These are phyloP conservation scores for Rhodosporidiobolus odoratus DNA, from an alignment of 768 basidiomycete genomes.

Conservation along the genomic window DNA sequence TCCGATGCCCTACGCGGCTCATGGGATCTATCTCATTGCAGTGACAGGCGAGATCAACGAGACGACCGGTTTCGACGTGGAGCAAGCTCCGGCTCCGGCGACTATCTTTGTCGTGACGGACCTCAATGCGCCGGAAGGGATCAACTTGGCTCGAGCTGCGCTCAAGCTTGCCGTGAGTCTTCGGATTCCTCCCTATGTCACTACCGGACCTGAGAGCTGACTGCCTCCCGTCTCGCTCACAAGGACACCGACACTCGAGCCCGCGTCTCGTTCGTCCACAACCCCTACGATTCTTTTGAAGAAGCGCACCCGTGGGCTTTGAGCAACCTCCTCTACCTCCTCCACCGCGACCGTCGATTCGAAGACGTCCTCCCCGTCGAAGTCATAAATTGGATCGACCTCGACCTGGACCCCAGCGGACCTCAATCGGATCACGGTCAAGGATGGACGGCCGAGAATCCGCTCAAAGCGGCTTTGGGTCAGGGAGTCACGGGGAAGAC, in stretches of 20 bases:
- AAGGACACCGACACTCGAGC: constrained; percentile 54
- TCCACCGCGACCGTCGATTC: constrained; percentile 52
- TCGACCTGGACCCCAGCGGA: constrained; percentile 1
- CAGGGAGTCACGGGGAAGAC: constrained; percentile 24
- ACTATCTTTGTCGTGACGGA: constrained; percentile 66
- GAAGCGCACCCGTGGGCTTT: constrained; percentile 15
- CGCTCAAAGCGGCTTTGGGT: constrained; percentile 15
- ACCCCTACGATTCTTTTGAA: constrained; percentile 52
- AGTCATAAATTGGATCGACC: constrained; percentile 25
- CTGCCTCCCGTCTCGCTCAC: constrained; percentile 6
- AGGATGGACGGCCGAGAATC: constrained; percentile 19
- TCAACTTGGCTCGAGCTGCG: constrained; percentile 60
- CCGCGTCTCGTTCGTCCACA: constrained; percentile 73
- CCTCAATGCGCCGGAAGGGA: constrained; percentile 61
- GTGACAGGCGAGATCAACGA: background rate
- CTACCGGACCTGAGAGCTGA: background rate
- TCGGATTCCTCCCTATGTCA: background rate
- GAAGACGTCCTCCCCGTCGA: constrained; percentile 43
- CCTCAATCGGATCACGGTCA: background rate
- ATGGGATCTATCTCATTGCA: background rate
- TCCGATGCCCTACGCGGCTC: background rate
- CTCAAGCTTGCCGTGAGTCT: constrained; percentile 60
- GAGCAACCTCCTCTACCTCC: constrained; percentile 52
- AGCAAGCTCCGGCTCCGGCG: constrained; percentile 31
- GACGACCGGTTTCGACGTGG: constrained; percentile 8